A percentile compares a stretch with the other conserved stretches of the same genome.
Evolutionary conservation across 345 rosid species (phyloP).

Genomic region (Dimocarpus longan): DNA sequence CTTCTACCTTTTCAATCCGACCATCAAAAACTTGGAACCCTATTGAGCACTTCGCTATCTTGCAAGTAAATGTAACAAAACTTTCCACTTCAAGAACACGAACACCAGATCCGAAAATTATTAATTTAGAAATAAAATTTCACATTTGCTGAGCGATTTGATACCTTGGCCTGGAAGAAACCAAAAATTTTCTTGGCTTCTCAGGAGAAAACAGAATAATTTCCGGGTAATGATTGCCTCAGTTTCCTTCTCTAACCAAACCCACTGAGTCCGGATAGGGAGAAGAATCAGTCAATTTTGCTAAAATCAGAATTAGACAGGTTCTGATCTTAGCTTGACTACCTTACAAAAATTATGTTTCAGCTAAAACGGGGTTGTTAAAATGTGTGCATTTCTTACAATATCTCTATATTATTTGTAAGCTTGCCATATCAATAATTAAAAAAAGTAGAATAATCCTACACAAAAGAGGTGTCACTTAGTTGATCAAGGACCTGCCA

Average conservation of each 20-base stretch:
- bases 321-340: conserved; percentile 8
- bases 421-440: neutral
- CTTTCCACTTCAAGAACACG: neutral
- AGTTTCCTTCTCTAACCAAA: conserved; percentile 14
- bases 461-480: neutral
- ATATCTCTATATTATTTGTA: neutral
- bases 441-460: neutral
- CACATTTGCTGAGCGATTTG: conserved; percentile 2
- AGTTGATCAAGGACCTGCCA: neutral
- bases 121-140: neutral
- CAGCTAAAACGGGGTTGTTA: neutral
- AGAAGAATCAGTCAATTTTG: conserved; percentile 29
- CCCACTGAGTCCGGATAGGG: conserved; percentile 15
- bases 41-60: neutral
- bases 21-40: conserved; percentile 32
- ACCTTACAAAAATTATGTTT: neutral
- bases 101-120: neutral
- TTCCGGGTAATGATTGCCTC: conserved; percentile 3
- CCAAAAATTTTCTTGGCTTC: conserved; percentile 13
- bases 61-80: neutral
- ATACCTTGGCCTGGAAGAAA: conserved; percentile 21
- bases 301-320: conserved; percentile 17
- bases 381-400: neutral
- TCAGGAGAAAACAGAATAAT: conserved; percentile 16
- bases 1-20: conserved; percentile 22